phyloP scores from a whole-genome alignment of 2,329 filamentous ascomycete genomes.

The Colletotrichum noveboracense region DNA sequence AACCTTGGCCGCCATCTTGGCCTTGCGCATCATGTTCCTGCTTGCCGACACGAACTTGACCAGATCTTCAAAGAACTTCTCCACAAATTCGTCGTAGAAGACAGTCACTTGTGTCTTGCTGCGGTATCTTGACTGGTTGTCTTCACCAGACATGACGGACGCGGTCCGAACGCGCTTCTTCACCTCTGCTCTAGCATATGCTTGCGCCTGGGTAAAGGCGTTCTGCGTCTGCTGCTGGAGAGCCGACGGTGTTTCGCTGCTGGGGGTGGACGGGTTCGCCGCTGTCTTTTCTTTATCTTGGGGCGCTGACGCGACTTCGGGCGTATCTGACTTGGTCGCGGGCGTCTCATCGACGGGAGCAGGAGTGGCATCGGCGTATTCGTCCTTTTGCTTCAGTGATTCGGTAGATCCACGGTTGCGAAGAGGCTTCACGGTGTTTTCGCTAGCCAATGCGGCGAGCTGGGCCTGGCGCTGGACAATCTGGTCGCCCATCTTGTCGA shows the following conservation, averaged over 20 bases:
- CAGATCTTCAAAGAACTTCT: slow-evolving; percentile 80
- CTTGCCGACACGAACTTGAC: slow-evolving; percentile 83
- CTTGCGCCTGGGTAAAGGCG: slow-evolving; percentile 49
- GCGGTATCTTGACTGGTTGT: slow-evolving; percentile 63
- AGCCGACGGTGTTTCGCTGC: slow-evolving; percentile 38
- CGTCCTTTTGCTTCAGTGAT: slow-evolving; percentile 56
- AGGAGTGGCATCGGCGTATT: slow-evolving; percentile 28
- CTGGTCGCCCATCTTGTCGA: slow-evolving; percentile 65
- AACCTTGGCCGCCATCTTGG: slow-evolving; percentile 81
- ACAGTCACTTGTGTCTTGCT: slow-evolving; percentile 81
- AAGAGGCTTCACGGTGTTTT: slow-evolving; percentile 43
- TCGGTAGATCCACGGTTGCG: slow-evolving; percentile 59
- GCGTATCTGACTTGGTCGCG: not conserved
- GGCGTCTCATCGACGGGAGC: not conserved
- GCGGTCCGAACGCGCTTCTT: slow-evolving; percentile 57
- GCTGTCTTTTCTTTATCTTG: not conserved
- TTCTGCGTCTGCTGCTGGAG: slow-evolving; percentile 47
- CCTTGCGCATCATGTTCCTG: slow-evolving; percentile 85
- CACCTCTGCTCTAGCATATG: slow-evolving; percentile 50
- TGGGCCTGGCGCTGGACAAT: slow-evolving; percentile 67
- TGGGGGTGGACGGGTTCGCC: slow-evolving; percentile 33
- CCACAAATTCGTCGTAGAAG: slow-evolving; percentile 90
- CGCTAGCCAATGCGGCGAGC: slow-evolving; percentile 53
- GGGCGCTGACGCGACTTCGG: not conserved
- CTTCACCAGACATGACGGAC: slow-evolving; percentile 56